phyloP scores from a whole-genome alignment of 202 grass and related monocot genomes.

The Bolboschoenoplectus hybrid region DNA sequence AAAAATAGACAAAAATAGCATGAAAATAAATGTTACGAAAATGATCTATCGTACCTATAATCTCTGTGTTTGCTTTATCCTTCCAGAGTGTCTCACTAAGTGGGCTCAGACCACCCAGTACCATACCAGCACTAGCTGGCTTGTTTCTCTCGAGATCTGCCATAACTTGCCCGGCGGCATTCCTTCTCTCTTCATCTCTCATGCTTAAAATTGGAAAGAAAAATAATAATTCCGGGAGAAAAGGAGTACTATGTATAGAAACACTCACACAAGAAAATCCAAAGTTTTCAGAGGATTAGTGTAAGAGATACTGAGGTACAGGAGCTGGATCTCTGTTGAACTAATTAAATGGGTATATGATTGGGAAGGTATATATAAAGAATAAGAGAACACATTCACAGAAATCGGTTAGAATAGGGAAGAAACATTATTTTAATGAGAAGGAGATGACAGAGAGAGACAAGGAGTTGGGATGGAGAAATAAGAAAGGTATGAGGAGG shows the following conservation, averaged over 20 bases:
- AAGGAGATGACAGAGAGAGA: slow-evolving; percentile 1
- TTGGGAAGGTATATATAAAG: slow-evolving; percentile 31
- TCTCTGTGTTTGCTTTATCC: slow-evolving; percentile 47
- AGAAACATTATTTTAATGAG: slow-evolving; percentile 18
- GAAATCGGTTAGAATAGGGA: slow-evolving; percentile 33
- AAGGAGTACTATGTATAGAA: background rate
- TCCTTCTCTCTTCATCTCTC: slow-evolving; percentile 39
- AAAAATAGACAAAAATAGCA: background rate
- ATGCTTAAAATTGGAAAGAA: slow-evolving; percentile 30
- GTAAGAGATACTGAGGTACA: background rate
- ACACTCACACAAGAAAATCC: background rate
- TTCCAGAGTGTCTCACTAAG: slow-evolving; percentile 95
- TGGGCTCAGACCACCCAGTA: slow-evolving; percentile 66
- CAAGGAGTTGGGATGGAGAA: background rate
- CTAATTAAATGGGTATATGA: slow-evolving; percentile 17
- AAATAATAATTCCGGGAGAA: background rate
- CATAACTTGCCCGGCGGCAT: slow-evolving; percentile 46
- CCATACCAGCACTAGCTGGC: slow-evolving; percentile 34
- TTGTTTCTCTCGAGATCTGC: slow-evolving; percentile 68
- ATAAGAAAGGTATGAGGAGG: slow-evolving; percentile 31
- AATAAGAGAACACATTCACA: background rate
- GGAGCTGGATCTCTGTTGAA: slow-evolving; percentile 22
- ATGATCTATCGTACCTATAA: slow-evolving; percentile 28
- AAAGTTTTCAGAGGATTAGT: background rate
- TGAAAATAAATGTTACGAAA: slow-evolving; percentile 1